Percentiles rank a stretch among this genome's conserved stretches.
phyloP scores from a whole-genome alignment of 805 yeast genomes.

The Kodamaea restingae region DNA sequence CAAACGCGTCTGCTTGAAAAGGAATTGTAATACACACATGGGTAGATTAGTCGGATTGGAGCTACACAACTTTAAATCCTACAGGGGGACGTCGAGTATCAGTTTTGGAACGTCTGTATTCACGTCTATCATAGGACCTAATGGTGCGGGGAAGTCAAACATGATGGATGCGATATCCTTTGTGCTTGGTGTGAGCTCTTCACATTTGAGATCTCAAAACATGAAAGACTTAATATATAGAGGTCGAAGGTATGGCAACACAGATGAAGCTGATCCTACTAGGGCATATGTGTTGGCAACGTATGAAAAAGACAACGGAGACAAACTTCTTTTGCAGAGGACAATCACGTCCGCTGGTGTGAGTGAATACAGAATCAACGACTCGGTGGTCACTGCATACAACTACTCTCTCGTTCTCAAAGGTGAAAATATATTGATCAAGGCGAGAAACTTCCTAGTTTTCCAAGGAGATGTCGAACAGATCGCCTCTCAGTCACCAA shows the following conservation, averaged over 20 bases:
- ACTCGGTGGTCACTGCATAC: slow-evolving; percentile 52
- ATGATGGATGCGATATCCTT: slow-evolving; percentile 97
- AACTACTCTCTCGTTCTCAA: slow-evolving; percentile 67
- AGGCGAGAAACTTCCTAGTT: slow-evolving; percentile 87
- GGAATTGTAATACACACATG: slow-evolving; percentile 40
- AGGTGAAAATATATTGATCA: slow-evolving; percentile 75
- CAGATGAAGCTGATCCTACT: slow-evolving; percentile 34
- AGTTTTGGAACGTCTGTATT: slow-evolving; percentile 83
- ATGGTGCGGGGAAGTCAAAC: slow-evolving; percentile 96
- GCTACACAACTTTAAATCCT: slow-evolving; percentile 85
- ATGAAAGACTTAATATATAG: slow-evolving; percentile 78
- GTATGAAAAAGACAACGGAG: slow-evolving; percentile 63
- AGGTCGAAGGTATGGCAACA: slow-evolving; percentile 41
- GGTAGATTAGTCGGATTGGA: slow-evolving; percentile 79
- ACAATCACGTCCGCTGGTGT: slow-evolving; percentile 54
- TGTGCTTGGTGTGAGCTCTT: slow-evolving; percentile 79
- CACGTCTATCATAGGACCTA: slow-evolving; percentile 95
- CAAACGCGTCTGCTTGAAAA: slow-evolving; percentile 1
- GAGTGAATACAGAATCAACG: slow-evolving; percentile 67
- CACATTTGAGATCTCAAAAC: slow-evolving; percentile 69
- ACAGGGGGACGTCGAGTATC: slow-evolving; percentile 67
- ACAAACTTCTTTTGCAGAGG: slow-evolving; percentile 58
- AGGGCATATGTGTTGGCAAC: slow-evolving; percentile 75
- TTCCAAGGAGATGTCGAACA: slow-evolving; percentile 97
- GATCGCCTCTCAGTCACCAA: slow-evolving; percentile 81